These are phyloP conservation scores for Colletotrichum sp. DNA, from an alignment of 2,329 filamentous ascomycete species.

Conservation along the genomic window DNA sequence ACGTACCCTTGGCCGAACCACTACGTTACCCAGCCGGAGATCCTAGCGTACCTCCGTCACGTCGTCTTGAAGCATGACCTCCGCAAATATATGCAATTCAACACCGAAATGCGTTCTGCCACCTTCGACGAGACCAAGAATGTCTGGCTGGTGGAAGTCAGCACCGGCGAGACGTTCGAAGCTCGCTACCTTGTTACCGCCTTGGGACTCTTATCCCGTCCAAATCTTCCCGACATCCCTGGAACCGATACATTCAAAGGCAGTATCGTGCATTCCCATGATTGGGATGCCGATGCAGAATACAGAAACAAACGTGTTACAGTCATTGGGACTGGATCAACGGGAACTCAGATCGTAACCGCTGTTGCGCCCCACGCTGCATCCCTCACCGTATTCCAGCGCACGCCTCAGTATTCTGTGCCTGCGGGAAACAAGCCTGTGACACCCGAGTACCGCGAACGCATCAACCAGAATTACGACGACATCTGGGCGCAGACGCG, in stretches of 20 bases:
- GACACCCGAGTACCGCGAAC: background rate
- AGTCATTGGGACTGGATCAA: background rate
- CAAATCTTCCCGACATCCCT: background rate
- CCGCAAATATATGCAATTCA: background rate
- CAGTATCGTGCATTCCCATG: background rate
- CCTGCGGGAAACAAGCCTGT: background rate
- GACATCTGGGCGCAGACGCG: slow-evolving; percentile 19
- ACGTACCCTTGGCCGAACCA: slow-evolving; percentile 5
- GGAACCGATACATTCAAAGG: background rate
- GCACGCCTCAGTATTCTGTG: background rate
- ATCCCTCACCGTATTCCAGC: background rate
- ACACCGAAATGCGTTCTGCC: background rate
- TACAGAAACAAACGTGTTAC: background rate
- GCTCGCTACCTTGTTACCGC: background rate
- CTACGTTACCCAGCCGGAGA: slow-evolving; percentile 9
- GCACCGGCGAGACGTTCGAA: background rate
- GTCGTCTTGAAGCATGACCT: background rate
- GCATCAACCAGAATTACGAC: slow-evolving; percentile 26
- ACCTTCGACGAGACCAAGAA: background rate
- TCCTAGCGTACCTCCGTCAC: slow-evolving; percentile 9
- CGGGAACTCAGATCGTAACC: background rate
- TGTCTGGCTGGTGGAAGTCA: background rate
- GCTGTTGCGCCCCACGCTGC: background rate
- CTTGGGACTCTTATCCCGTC: background rate
- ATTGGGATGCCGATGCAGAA: background rate